Conservation (phyloP, 495 filamentous ascomycete genomes). For the Aspergillus incahuasiensis region DNA sequence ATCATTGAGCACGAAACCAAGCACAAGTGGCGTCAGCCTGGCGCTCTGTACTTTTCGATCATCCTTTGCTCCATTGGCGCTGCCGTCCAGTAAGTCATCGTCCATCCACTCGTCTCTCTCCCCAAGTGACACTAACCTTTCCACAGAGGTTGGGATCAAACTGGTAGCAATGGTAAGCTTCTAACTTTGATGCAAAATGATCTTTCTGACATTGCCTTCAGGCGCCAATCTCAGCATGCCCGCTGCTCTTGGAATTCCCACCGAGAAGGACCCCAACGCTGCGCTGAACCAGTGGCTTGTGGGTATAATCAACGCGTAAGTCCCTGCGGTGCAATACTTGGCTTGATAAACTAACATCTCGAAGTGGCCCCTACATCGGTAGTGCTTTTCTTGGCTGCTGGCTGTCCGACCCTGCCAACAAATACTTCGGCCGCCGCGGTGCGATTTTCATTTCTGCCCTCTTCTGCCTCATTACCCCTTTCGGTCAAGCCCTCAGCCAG, state of each 20-base stretch:
- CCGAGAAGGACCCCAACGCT: conserved; percentile 22
- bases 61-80: conserved; percentile 66
- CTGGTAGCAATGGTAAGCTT: conserved; percentile 56
- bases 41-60: conserved; percentile 63
- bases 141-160: conserved; percentile 60
- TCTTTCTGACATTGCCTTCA: not conserved
- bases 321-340: not conserved
- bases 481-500: conserved; percentile 51
- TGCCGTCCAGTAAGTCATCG: conserved; percentile 57
- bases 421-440: conserved; percentile 52
- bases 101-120: not conserved
- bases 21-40: conserved; percentile 63
- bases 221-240: conserved; percentile 63
- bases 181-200: not conserved
- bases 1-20: conserved; percentile 54
- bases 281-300: conserved; percentile 54
- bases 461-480: conserved; percentile 55
- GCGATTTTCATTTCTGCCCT: conserved; percentile 57
- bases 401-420: conserved; percentile 56
- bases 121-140: not conserved
- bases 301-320: conserved; percentile 57
- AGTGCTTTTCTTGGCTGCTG: conserved; percentile 50
- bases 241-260: conserved; percentile 52
- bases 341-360: conserved; percentile 20
- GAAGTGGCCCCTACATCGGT: conserved; percentile 35